A percentile compares a stretch with the other conserved stretches of the same genome.
phyloP scores from a whole-genome alignment of 441 rosid species.

The Euphorbia celastroides region DNA sequence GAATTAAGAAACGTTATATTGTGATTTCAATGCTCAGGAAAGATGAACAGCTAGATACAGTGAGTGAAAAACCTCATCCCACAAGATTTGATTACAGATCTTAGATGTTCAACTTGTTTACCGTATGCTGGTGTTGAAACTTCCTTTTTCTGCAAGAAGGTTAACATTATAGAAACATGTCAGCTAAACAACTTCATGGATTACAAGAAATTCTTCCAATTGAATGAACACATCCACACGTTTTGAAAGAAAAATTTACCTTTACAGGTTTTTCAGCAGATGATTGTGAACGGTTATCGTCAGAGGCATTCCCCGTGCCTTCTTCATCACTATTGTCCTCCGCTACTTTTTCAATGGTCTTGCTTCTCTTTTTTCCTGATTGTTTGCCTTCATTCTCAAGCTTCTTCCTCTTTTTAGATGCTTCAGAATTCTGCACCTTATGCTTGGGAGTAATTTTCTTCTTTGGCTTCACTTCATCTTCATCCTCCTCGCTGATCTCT shows the following conservation, averaged over 20 bases:
- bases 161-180: constrained; percentile 14
- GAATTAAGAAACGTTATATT: constrained; percentile 15
- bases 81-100: constrained; percentile 74
- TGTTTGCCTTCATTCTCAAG: constrained; percentile 41
- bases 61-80: constrained; percentile 59
- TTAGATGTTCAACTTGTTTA: constrained; percentile 75
- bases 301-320: constrained; percentile 38
- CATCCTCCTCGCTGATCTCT: constrained; percentile 37
- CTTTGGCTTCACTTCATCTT: constrained; percentile 43
- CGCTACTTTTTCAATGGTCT: constrained; percentile 33
- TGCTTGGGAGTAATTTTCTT: constrained; percentile 41
- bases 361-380: constrained; percentile 46
- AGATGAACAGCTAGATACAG: constrained; percentile 10
- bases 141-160: constrained; percentile 56
- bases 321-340: constrained; percentile 42
- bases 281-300: constrained; percentile 43
- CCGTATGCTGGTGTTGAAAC: constrained; percentile 56
- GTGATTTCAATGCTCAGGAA: constrained; percentile 16
- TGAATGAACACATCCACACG: too few species aligned
- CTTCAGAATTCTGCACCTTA: constrained; percentile 41
- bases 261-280: constrained; percentile 48
- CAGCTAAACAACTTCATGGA: constrained; percentile 1
- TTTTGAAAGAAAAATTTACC: constrained; percentile 39
- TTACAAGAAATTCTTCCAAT: neutral
- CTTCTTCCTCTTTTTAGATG: constrained; percentile 52